phyloP scores from a whole-genome alignment of 305 asterid species.

The Solanum hybrid region DNA sequence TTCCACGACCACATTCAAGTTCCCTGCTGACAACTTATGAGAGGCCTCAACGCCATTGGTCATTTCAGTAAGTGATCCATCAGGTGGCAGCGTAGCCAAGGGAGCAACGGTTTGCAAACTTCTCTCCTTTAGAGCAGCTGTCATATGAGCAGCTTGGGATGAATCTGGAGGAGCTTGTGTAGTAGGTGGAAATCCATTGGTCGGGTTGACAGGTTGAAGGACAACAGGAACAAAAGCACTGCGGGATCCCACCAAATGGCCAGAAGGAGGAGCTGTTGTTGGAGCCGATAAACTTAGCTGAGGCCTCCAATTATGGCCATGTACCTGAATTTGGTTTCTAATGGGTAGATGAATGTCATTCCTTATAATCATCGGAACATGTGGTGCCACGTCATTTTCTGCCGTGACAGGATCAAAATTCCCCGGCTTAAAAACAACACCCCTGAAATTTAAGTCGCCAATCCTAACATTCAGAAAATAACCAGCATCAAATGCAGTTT shows the following conservation, averaged over 20 bases:
- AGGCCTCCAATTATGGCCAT: neutral
- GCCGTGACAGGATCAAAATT: slow-evolving; percentile 53
- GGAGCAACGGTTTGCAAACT: slow-evolving; percentile 53
- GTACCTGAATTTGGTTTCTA: slow-evolving; percentile 17
- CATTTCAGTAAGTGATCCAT: slow-evolving; percentile 22
- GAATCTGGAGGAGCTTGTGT: slow-evolving; percentile 21
- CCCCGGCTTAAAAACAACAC: slow-evolving; percentile 83
- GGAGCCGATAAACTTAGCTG: slow-evolving; percentile 3
- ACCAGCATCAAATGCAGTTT: slow-evolving; percentile 83
- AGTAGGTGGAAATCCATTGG: slow-evolving; percentile 23
- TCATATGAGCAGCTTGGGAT: slow-evolving; percentile 10
- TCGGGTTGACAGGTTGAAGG: slow-evolving; percentile 40
- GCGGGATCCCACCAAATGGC: slow-evolving; percentile 35
- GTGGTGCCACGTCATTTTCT: slow-evolving; percentile 74
- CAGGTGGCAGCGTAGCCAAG: slow-evolving; percentile 49
- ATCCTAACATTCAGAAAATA: slow-evolving; percentile 63
- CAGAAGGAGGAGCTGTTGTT: slow-evolving; percentile 25
- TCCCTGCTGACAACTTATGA: slow-evolving; percentile 10
- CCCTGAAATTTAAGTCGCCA: slow-evolving; percentile 62
- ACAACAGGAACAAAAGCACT: slow-evolving; percentile 63
- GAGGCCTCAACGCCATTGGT: slow-evolving; percentile 1
- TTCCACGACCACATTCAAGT: slow-evolving; percentile 11
- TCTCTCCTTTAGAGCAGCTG: slow-evolving; percentile 37
- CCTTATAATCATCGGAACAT: slow-evolving; percentile 57
- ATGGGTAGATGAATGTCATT: slow-evolving; percentile 30